phyloP scores from a whole-genome alignment of 345 rosid species.

The Boechera stricta region DNA sequence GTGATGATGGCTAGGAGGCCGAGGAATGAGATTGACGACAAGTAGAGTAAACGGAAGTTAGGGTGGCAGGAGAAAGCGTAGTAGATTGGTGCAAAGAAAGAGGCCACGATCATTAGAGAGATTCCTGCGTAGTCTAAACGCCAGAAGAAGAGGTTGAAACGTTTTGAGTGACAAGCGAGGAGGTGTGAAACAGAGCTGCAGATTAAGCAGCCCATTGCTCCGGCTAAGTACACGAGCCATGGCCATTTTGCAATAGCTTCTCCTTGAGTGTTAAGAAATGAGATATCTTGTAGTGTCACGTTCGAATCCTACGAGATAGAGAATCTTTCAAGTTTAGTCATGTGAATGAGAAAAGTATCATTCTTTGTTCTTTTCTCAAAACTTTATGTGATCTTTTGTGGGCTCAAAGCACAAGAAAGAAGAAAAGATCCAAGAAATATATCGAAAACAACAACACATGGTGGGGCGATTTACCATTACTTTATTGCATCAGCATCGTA shows the following conservation, averaged over 20 bases:
- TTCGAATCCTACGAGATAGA: conserved; percentile 19
- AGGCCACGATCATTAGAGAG: conserved; percentile 82
- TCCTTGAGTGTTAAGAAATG: background rate
- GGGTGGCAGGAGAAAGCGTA: conserved; percentile 82
- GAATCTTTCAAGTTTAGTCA: background rate
- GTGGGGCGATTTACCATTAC: conserved; percentile 35
- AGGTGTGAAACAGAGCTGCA: conserved; percentile 94
- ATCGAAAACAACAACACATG: conserved; percentile 36
- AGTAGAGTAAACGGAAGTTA: conserved; percentile 58
- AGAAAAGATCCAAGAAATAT: conserved; percentile 32
- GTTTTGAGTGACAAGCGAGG: conserved; percentile 83
- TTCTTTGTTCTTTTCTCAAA: background rate
- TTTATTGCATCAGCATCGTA: background rate
- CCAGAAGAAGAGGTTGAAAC: conserved; percentile 87
- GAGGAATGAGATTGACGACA: conserved; percentile 62
- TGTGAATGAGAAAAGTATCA: background rate
- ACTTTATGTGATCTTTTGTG: background rate
- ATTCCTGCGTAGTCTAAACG: conserved; percentile 93
- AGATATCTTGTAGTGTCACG: conserved; percentile 29
- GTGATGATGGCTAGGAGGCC: conserved; percentile 76
- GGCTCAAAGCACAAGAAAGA: conserved; percentile 30
- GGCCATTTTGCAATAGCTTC: conserved; percentile 71
- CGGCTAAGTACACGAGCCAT: conserved; percentile 81
- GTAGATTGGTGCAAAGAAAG: conserved; percentile 93
- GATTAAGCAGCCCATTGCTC: conserved; percentile 86